Evolutionary conservation across 2,329 filamentous ascomycete genomes (phyloP).

Genomic region (Aureobasidium namibiae): DNA sequence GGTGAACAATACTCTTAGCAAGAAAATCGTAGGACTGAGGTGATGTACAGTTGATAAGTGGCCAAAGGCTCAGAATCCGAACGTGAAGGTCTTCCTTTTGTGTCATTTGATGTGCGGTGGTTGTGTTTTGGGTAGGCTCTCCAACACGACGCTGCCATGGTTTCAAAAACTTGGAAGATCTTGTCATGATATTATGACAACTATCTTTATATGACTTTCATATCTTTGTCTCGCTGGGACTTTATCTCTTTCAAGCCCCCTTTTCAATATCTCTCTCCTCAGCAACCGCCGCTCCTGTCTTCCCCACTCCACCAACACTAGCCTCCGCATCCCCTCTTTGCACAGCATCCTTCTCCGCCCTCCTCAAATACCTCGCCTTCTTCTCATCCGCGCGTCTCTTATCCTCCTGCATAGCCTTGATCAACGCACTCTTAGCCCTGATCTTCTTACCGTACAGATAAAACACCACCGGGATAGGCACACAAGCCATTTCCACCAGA

Average conservation of each 20-base stretch:
- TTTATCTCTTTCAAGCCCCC: slow-evolving; percentile 1
- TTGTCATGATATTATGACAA: no score
- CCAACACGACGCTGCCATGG: no score
- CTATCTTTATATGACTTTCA: no score
- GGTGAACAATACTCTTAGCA: no score
- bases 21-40: no score
- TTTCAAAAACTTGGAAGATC: no score
- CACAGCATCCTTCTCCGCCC: slow-evolving; percentile 17
- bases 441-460: slow-evolving; percentile 55
- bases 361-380: slow-evolving; percentile 26
- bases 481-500: slow-evolving; percentile 61
- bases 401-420: slow-evolving; percentile 40
- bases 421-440: slow-evolving; percentile 46
- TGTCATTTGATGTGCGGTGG: no score
- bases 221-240: no score
- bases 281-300: slow-evolving; percentile 29
- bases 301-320: slow-evolving; percentile 34
- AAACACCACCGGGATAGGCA: slow-evolving; percentile 75
- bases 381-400: slow-evolving; percentile 39
- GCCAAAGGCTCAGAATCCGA: no score
- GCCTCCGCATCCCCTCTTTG: slow-evolving; percentile 20
- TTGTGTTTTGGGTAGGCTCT: no score
- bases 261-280: slow-evolving; percentile 19
- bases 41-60: no score
- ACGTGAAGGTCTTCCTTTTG: no score